phyloP scores from a whole-genome alignment of 352 stramenopile genomes.

The Globisporangium spiculum region DNA sequence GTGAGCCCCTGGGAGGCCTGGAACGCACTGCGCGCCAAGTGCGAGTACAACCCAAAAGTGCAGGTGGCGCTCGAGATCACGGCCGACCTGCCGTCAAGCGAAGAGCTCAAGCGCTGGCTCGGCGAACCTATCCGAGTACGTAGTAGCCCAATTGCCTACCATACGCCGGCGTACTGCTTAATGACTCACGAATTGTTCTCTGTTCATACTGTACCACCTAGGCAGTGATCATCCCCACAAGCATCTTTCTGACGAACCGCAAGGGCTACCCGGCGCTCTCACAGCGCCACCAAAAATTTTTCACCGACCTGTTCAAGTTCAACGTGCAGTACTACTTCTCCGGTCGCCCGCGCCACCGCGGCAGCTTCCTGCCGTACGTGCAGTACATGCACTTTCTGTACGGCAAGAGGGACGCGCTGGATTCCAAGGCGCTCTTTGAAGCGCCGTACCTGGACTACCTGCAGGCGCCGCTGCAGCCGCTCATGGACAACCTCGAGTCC shows the following conservation, averaged over 20 bases:
- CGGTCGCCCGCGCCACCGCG: conserved; percentile 67
- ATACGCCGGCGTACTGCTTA: conserved; percentile 12
- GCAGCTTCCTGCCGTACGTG: conserved; percentile 80
- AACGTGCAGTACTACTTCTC: conserved; percentile 87
- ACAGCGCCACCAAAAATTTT: conserved; percentile 89
- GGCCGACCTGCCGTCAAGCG: conserved; percentile 60
- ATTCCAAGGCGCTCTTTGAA: conserved; percentile 90
- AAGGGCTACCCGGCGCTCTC: conserved; percentile 94
- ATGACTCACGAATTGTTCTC: neutral
- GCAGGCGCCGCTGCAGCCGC: conserved; percentile 95
- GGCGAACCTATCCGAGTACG: conserved; percentile 78
- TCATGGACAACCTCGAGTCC: conserved; percentile 98
- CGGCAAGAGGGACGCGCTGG: conserved; percentile 46
- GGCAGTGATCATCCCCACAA: conserved; percentile 87
- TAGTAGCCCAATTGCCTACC: neutral
- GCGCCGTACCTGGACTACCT: conserved; percentile 95
- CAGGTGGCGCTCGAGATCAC: conserved; percentile 85
- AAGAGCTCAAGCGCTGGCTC: conserved; percentile 81
- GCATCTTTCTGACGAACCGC: conserved; percentile 95
- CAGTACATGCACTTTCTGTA: conserved; percentile 96
- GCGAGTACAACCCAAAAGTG: conserved; percentile 83
- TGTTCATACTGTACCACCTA: conserved; percentile 5
- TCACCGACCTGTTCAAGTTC: conserved; percentile 71
- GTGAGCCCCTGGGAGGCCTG: conserved; percentile 64
- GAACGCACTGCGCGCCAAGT: conserved; percentile 80